Evolutionary conservation across 2,329 filamentous ascomycete species (phyloP), one percentile per base, ranked within the genome.

Genomic region (Penicillium sp.): DNA sequence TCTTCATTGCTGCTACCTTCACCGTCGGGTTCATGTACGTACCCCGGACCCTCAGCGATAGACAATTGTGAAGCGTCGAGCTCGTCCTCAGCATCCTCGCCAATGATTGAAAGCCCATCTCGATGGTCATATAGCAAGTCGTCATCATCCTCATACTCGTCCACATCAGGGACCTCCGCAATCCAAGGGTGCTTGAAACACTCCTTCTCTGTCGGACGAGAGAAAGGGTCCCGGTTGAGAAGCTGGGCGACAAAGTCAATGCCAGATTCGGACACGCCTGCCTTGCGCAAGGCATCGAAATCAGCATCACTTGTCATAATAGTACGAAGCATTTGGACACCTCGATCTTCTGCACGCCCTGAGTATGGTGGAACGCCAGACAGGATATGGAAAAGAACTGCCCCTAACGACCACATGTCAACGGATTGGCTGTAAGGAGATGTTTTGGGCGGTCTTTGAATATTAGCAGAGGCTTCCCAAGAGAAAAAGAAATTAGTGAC

Each of bases 401-500:
- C 94, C 16, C 91, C 94, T 46, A 96, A 85, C 0, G 94, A 97
- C 93, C 94, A 99, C 60, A 97, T 90, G 70, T 99, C 94, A 33
- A 97, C 90, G 1, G 92, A 91, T 60, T 96, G 91, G 69, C 87
- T 91, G 72, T 99, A 99, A 23, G 91, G 87, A 75, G 79, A 76
- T 69, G 81, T 75, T 75, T 78, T 76, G 45, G 75, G 64, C 21
- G 71, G 53, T 75, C 83, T 62, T 76, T 73, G 13, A 69, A 27
- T 27, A 65, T 57, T 58, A 71, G 66, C 57, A 49, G 53, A 27
- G 9, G 8, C 8, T 36, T 39, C 16, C 21, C 44, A 51, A 27
- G 36, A 3, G 21, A n/a, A 27, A 4, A 1, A 33, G 31, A 21
- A 29, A 41, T 29, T 2, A n/a, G 25, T 8, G 36, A 73, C 76